A percentile compares a stretch with the other conserved stretches of the same genome.
Conservation (phyloP, 1,284 basidiomycete species). For the Mycosarcoma mackinlayi region DNA sequence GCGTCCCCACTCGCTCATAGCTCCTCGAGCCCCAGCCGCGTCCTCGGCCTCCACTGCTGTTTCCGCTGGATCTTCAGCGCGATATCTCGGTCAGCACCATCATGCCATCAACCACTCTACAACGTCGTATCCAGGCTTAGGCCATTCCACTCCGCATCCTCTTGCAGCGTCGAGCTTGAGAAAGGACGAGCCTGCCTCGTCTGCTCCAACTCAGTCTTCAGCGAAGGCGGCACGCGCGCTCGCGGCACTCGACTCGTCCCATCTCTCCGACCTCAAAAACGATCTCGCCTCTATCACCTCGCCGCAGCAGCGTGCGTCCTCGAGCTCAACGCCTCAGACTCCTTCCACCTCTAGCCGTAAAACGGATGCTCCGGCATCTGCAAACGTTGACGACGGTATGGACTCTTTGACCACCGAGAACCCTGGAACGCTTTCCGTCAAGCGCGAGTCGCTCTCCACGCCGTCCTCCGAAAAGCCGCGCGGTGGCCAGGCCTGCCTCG, state of each 20-base stretch:
- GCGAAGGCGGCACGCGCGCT: constrained; percentile 12
- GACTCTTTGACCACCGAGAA: constrained; percentile 7
- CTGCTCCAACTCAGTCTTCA: constrained; percentile 8
- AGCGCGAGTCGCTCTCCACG: constrained; percentile 18
- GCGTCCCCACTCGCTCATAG: constrained; percentile 12
- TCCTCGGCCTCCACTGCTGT: background rate
- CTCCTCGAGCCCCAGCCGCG: constrained; percentile 16
- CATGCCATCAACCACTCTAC: constrained; percentile 14
- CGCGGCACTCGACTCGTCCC: constrained; percentile 6
- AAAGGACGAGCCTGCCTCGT: constrained; percentile 7
- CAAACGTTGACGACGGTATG: background rate
- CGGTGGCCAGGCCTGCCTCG: constrained; percentile 51
- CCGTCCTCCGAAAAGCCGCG: constrained; percentile 46
- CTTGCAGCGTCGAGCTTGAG: constrained; percentile 18
- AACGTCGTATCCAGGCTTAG: constrained; percentile 14
- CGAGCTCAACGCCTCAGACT: constrained; percentile 13
- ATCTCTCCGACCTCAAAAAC: constrained; percentile 22
- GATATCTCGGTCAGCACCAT: constrained; percentile 24
- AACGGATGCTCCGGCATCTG: background rate
- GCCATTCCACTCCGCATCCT: constrained; percentile 24
- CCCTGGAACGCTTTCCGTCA: constrained; percentile 4
- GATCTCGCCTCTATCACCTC: constrained; percentile 31
- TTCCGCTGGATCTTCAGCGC: background rate
- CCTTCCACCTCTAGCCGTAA: constrained; percentile 6
- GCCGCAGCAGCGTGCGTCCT: constrained; percentile 20